Percentiles rank a stretch among this genome's conserved stretches.
Conservation (phyloP, 2,329 filamentous ascomycete genomes). For the Phialemonium atrogriseum region DNA sequence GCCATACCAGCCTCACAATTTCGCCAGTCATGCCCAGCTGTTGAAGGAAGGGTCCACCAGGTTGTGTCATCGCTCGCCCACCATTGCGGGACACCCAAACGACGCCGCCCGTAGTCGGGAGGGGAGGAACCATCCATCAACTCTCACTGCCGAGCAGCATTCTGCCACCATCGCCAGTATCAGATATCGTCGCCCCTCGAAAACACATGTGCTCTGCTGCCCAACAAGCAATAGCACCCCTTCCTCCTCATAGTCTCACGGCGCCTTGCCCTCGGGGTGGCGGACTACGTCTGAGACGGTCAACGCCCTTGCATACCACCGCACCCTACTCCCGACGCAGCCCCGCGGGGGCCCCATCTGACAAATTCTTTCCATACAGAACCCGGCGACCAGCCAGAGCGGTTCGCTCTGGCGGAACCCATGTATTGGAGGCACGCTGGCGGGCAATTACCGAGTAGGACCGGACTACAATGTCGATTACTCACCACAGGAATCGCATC, state of each 20-base stretch:
- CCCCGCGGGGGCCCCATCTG: constrained; percentile 44
- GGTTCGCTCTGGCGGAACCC: constrained; percentile 69
- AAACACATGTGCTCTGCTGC: constrained; percentile 28
- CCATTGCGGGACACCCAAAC: constrained; percentile 4
- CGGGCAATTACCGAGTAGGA: constrained; percentile 64
- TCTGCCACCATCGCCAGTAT: constrained; percentile 12
- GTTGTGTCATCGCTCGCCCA: constrained; percentile 7
- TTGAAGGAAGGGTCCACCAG: not conserved
- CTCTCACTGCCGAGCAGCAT: constrained; percentile 10
- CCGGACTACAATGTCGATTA: constrained; percentile 68
- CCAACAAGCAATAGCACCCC: constrained; percentile 20
- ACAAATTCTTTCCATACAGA: constrained; percentile 53
- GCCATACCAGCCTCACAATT: no score
- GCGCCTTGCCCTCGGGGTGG: constrained; percentile 16
- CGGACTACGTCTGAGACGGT: not conserved
- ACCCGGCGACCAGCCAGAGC: constrained; percentile 64
- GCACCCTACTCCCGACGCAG: constrained; percentile 29
- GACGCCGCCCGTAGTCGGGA: constrained; percentile 1
- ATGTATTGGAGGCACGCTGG: constrained; percentile 65
- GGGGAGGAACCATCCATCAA: constrained; percentile 3
- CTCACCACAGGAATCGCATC: constrained; percentile 58
- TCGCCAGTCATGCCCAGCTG: not conserved
- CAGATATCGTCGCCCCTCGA: constrained; percentile 5
- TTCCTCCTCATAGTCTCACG: constrained; percentile 17
- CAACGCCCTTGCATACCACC: constrained; percentile 1